phyloP scores from a whole-genome alignment of 768 basidiomycete genomes.

The Chlorophyllum brunneum region DNA sequence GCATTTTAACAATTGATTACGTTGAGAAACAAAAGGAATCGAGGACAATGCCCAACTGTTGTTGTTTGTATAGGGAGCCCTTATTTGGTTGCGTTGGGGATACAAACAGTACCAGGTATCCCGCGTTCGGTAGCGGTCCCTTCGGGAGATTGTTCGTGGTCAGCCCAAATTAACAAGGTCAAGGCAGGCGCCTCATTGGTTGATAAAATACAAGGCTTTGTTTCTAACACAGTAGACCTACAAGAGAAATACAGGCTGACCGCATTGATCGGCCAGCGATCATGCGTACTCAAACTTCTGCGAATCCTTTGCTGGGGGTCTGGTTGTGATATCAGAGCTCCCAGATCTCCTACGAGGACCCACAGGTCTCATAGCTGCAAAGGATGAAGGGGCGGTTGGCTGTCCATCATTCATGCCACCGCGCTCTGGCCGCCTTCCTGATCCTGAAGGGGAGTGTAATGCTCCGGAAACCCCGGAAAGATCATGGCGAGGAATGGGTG shows the following conservation, averaged over 20 bases:
- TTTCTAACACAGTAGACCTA: conserved; percentile 4
- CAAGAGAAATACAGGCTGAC: background rate
- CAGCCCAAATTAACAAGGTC: too few relatives aligned
- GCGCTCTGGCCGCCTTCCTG: background rate
- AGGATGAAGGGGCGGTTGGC: background rate
- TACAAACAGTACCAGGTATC: too few relatives aligned
- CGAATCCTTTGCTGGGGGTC: background rate
- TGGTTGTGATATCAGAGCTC: conserved; percentile 3
- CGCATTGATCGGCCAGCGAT: background rate
- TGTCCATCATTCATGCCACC: background rate
- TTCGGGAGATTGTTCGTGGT: too few relatives aligned
- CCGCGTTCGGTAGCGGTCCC: too few relatives aligned
- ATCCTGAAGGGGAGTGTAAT: background rate
- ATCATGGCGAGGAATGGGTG: background rate
- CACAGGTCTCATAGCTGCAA: background rate
- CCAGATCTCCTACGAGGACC: conserved; percentile 7
- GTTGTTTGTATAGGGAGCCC: too few relatives aligned
- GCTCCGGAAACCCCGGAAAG: background rate
- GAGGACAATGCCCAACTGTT: too few relatives aligned
- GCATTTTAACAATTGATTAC: too few relatives aligned
- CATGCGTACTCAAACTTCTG: background rate
- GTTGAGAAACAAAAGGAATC: too few relatives aligned
- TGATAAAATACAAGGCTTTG: background rate
- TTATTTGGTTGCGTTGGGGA: conserved; percentile 6
- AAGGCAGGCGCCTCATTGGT: too few relatives aligned